Base-by-base conservation (phyloP, 2,329 filamentous ascomycete genomes). In the Fusarium guadeloupense region DNA sequence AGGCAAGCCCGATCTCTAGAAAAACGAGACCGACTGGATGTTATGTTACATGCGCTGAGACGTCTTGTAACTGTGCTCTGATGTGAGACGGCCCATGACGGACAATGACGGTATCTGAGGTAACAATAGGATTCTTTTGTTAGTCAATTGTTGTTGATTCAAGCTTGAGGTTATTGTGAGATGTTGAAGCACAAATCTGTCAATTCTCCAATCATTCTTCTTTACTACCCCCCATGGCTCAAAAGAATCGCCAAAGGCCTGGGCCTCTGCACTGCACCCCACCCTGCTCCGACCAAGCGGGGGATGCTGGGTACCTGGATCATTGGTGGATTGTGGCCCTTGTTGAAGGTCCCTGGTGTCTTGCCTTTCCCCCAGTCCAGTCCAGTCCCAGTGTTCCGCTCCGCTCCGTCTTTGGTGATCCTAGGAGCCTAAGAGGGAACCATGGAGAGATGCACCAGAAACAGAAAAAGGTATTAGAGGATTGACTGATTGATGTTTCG, bases 311-410 rank as follows among this genome's bases (percentile, higher is more conserved):
- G 66, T 64, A 64, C 63, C 61, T 62, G 56, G 51, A 41, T 39
- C 34, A 62, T 64, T 65, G 60, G 66, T 67, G 63, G 66, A 48
- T 40, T 55, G 47, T 50, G 45, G 43, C 57, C 57, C 43, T 53
- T 54, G 62, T 59, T 39, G 54, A 49, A 67, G 61, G 66, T 67
- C 57, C 56, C 56, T 60, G 34, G 34, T 38, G 37, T 51, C 47
- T 47, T 44, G 10, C 31, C 46, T 35, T 35, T 34, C 51, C 50
- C 41, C 21, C n/a, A n/a, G n/a, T n/a, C n/a, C n/a, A n/a, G n/a
- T n/a, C n/a, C n/a, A n/a, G n/a, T n/a, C n/a, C n/a, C n/a, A n/a
- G n/a, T n/a, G n/a, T n/a, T n/a, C n/a, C n/a, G n/a, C n/a, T n/a
- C n/a, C n/a, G n/a, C n/a, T 14, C 19, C 30, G 17, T 50, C 26